These are phyloP conservation scores for Diplodia sapinea DNA, from an alignment of 2,329 filamentous ascomycete species.

Conservation along the genomic window DNA sequence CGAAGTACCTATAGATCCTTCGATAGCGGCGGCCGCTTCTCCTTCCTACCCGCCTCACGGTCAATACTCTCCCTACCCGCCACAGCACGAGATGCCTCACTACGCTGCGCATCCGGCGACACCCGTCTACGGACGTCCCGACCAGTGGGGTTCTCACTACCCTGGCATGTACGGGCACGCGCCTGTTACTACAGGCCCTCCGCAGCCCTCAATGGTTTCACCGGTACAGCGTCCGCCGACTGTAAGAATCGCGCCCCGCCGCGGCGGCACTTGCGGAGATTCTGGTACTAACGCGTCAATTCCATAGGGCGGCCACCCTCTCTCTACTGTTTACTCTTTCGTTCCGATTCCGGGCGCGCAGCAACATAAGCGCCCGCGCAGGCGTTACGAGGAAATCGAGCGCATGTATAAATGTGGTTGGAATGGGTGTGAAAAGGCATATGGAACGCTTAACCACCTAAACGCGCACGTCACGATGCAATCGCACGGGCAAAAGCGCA, in stretches of 20 bases:
- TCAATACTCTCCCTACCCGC: conserved; percentile 85
- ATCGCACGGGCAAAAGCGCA: conserved; percentile 90
- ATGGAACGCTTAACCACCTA: conserved; percentile 94
- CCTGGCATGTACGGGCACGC: conserved; percentile 56
- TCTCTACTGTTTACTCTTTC: conserved; percentile 92
- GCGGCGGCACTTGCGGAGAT: neutral
- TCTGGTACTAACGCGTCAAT: conserved; percentile 23
- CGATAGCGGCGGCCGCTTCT: conserved; percentile 90
- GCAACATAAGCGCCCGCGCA: conserved; percentile 92
- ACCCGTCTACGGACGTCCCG: conserved; percentile 69
- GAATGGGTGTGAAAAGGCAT: conserved; percentile 98
- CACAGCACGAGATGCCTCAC: conserved; percentile 85
- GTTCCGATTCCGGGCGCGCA: conserved; percentile 96
- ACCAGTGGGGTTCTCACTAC: conserved; percentile 73
- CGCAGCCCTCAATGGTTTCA: conserved; percentile 63
- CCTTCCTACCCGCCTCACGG: conserved; percentile 82
- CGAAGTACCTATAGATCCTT: conserved; percentile 98
- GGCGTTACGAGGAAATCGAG: conserved; percentile 97
- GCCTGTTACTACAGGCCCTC: conserved; percentile 63
- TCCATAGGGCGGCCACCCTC: conserved; percentile 57
- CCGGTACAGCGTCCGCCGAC: conserved; percentile 67
- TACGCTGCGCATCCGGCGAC: conserved; percentile 67
- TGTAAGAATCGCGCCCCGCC: conserved; percentile 56
- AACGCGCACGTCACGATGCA: conserved; percentile 99
- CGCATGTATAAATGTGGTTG: conserved; percentile 99